These are phyloP conservation scores for Phanerochaete carnosa DNA, from an alignment of 768 basidiomycete genomes.

Conservation along the genomic window DNA sequence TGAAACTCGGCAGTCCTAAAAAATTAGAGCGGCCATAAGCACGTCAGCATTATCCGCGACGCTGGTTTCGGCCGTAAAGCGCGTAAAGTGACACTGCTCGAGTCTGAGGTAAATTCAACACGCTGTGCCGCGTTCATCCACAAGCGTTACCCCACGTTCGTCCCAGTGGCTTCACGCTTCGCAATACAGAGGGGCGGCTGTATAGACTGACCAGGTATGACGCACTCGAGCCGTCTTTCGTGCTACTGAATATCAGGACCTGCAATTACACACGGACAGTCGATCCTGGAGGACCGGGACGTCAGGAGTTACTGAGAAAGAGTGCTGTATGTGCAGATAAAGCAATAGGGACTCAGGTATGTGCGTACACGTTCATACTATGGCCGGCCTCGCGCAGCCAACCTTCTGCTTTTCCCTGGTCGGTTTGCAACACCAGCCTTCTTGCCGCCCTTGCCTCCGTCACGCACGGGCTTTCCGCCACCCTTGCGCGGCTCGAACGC, in stretches of 20 bases:
- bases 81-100: neutral
- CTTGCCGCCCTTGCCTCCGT: constrained; percentile 26
- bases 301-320: neutral
- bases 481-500: constrained; percentile 48
- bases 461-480: constrained; percentile 33
- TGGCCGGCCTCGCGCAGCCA: constrained; percentile 32
- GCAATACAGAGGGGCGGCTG: neutral
- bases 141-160: neutral
- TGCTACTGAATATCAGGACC: neutral
- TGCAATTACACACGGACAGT: too few species aligned
- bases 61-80: neutral
- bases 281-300: too few species aligned
- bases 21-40: constrained; percentile 1
- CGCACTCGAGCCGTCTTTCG: neutral
- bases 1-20: neutral
- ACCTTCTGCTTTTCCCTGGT: constrained; percentile 58
- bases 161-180: neutral
- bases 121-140: neutral
- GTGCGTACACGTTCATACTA: constrained; percentile 8
- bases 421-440: constrained; percentile 33
- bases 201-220: neutral
- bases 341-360: neutral
- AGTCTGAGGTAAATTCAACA: neutral
- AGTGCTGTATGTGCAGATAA: neutral
- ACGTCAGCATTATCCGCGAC: neutral